Base-by-base conservation (phyloP, 805 yeast species). In the Candida michaelii region DNA sequence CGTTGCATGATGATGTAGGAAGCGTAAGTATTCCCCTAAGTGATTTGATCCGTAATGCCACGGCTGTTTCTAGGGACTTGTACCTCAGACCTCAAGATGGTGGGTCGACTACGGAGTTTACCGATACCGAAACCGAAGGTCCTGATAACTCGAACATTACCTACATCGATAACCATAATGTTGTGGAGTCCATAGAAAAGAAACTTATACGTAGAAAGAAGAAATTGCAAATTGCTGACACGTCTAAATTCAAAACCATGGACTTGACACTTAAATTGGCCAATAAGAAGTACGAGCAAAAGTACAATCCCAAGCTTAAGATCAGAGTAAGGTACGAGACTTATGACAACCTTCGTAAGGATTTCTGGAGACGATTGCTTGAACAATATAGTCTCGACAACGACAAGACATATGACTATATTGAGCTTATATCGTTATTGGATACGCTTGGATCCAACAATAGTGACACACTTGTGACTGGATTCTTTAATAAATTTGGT, bases 1-100 rank as follows among this genome's bases (percentile, higher is more conserved):
- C 97, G 0, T 82, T 76, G 49, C 89, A 93, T 60, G 97, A 91
- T 54, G 76, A 80, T 33, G 88, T 93, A 10, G 96, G 95, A 6
- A 69, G 69, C 16, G 79, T 80, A 5, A 65, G 78, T 3, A 58
- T 89, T 14, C 76, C 85, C 0, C 66, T 89, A 36, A 49, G 61
- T 6, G 80, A 80, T 12, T 55, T 85, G 13, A 72, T 46, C 4
- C 61, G 59, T 12, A 60, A 66, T 34, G 66, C 66, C 0, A 63
- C 71, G 4, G 68, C 52, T 13, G 43, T 44, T 2, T 27, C 44
- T 9, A 36, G 38, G 19, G 32, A 25, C n/a, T 31, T 44, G 38
- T 47, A 44, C 16, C 21, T 39, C 6, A 40, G 19, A 11, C 44
- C 46, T 7, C 21, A 32, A 35, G 34, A 29, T 10, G 46, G 34